A percentile compares a stretch with the other conserved stretches of the same genome.
Conservation (phyloP, 192 early-diverging fungal genomes). For the Linnemannia zychae region DNA sequence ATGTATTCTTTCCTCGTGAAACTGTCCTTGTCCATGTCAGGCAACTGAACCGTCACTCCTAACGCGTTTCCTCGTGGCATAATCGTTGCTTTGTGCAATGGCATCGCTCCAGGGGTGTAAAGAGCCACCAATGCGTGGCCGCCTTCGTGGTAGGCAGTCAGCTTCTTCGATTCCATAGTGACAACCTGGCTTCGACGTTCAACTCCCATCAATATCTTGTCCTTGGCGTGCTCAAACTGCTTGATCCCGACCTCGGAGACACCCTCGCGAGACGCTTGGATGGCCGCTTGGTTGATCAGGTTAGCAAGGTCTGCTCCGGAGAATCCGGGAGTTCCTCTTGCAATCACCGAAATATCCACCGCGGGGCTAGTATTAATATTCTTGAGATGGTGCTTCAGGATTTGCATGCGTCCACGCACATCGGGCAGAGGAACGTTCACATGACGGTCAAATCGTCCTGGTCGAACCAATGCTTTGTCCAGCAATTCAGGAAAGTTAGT, state of each 20-base stretch:
- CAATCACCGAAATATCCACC: conserved; percentile 87
- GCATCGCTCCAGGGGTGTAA: conserved; percentile 95
- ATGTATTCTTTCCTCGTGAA: conserved; percentile 86
- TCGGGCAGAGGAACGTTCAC: conserved; percentile 97
- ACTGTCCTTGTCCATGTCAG: conserved; percentile 89
- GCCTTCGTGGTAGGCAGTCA: conserved; percentile 99
- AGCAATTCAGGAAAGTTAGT: conserved; percentile 98
- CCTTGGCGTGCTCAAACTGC: conserved; percentile 98
- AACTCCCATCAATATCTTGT: conserved; percentile 98
- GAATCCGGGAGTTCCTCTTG: conserved; percentile 98
- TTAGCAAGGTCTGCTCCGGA: conserved; percentile 99
- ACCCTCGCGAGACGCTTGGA: conserved; percentile 89
- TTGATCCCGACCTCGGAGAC: conserved; percentile 78
- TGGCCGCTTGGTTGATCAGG: conserved; percentile 97
- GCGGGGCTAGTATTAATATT: conserved; percentile 77
- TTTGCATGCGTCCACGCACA: conserved; percentile 94
- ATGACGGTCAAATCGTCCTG: conserved; percentile 96
- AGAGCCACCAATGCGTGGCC: conserved; percentile 96
- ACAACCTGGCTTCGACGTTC: conserved; percentile 95
- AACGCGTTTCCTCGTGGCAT: conserved; percentile 94
- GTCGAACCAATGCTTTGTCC: conserved; percentile 96
- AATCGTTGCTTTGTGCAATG: conserved; percentile 98
- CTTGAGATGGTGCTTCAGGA: conserved; percentile 92
- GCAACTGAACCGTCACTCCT: conserved; percentile 93
- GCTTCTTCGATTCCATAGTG: conserved; percentile 85